phyloP scores from a whole-genome alignment of 805 yeast genomes.

The Phaffomyces antillensis region DNA sequence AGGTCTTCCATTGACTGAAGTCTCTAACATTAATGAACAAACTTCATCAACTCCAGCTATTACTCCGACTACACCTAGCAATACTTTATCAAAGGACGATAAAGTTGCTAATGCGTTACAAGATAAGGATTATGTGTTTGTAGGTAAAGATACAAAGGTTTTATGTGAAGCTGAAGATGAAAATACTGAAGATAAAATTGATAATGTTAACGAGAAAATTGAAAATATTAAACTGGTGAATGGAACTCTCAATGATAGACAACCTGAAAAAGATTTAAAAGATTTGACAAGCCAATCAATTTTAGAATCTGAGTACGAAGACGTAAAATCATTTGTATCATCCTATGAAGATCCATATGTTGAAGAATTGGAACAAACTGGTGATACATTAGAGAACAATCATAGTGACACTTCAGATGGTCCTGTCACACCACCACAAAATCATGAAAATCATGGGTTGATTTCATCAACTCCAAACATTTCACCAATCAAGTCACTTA shows the following conservation, averaged over 20 bases:
- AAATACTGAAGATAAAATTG: constrained; percentile 23
- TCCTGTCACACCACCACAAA: constrained; percentile 21
- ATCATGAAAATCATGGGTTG: constrained; percentile 12
- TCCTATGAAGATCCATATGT: constrained; percentile 17
- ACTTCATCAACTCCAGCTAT: not conserved
- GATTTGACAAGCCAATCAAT: not conserved
- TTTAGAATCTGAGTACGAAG: constrained; percentile 10
- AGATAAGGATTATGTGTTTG: no score
- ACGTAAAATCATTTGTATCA: constrained; percentile 23
- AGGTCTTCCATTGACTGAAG: not conserved
- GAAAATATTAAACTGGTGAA: not conserved
- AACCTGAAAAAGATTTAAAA: not conserved
- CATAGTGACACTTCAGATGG: constrained; percentile 13
- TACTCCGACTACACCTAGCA: not conserved
- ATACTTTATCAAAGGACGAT: no score
- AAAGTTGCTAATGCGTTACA: no score
- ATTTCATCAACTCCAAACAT: constrained; percentile 22
- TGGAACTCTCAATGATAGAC: not conserved
- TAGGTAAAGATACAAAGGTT: not conserved
- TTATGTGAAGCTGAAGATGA: not conserved
- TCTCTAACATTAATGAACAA: not conserved
- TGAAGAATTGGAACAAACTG: constrained; percentile 7
- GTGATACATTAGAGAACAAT: constrained; percentile 4
- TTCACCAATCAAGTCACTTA: constrained; percentile 22
- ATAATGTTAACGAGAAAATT: not conserved